phyloP scores from a whole-genome alignment of 2,329 filamentous ascomycete genomes.

The Phaeosphaeriaceae sp. region DNA sequence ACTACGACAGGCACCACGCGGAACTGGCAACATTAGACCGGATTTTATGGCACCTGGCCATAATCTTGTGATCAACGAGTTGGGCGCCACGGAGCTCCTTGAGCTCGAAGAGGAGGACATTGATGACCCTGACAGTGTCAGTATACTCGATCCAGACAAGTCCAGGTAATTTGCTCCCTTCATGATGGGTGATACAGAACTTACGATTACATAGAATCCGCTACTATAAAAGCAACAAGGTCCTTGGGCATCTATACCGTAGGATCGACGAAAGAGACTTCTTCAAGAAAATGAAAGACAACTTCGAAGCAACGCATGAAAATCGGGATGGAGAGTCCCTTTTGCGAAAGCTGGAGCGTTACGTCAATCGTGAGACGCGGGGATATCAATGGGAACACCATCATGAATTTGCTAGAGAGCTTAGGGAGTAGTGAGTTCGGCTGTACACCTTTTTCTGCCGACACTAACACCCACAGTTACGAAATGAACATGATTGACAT shows the following conservation, averaged over 20 bases:
- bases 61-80: constrained; percentile 41
- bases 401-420: constrained; percentile 48
- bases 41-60: constrained; percentile 63
- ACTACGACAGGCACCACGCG: constrained; percentile 21
- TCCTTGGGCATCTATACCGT: constrained; percentile 74
- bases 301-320: constrained; percentile 15
- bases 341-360: constrained; percentile 48
- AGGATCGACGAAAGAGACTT: constrained; percentile 75
- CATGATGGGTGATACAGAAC: no score
- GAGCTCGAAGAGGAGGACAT: constrained; percentile 37
- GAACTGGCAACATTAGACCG: constrained; percentile 45
- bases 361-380: constrained; percentile 49
- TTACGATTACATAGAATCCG: constrained; percentile 26
- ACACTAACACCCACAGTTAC: constrained; percentile 49
- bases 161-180: constrained; percentile 28
- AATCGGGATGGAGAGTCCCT: constrained; percentile 16
- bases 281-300: constrained; percentile 44
- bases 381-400: constrained; percentile 51
- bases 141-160: constrained; percentile 52
- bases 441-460: background rate
- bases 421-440: constrained; percentile 42
- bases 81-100: constrained; percentile 30
- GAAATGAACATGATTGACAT: constrained; percentile 58
- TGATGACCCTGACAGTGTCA: constrained; percentile 45
- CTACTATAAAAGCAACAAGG: constrained; percentile 72